Evolutionary conservation across 768 basidiomycete species (phyloP), one percentile per base, ranked within the genome.

Genomic region (Mycena venus): DNA sequence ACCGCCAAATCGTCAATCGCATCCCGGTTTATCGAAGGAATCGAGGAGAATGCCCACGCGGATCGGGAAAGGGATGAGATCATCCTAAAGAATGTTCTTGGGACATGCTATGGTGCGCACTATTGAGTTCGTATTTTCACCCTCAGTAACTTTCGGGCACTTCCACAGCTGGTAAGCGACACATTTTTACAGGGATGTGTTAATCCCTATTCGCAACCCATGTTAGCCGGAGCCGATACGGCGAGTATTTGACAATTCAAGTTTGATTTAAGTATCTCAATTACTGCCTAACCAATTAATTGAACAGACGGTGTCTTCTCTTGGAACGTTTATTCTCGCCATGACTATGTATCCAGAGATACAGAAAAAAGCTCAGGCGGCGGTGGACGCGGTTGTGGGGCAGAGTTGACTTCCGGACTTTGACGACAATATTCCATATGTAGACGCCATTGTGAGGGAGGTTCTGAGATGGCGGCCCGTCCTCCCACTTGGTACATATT

Each of bases 381-480:
- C n/a, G n/a, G n/a, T n/a, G n/a, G n/a, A n/a, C n/a, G n/a, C 80
- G 0, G 74, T 75, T 7, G 40, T 79, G 14, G 78, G 74, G 11
- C 29, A 36, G 19, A 55, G 63, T n/a, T 49, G 74, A 1, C 59
- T 79, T 4, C 79, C 79, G 4, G 68, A 74, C 29, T 77, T 78
- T 25, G 17, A 61, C 14, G 65, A 69, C 27, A 67, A 53, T n/a
- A 62, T 79, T 7, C 79, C 79, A 8, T 79, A 80, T 40, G 44
- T 77, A 11, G 72, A 73, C 32, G 78, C 78, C 0, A 27, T 78
- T 11, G 49, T 79, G 2, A 60, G 59, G 29, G 78, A 79, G 55
- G 70, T 75, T 2, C 61, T 79, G 0, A 44, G 78, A 53, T 79
- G 78, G 78, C 61, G 61, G 23, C 63, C 75, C 1, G 77, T 79